Evolutionary conservation across 2,329 filamentous ascomycete genomes (phyloP).

Genomic region (Pseudodiploospora longispora): DNA sequence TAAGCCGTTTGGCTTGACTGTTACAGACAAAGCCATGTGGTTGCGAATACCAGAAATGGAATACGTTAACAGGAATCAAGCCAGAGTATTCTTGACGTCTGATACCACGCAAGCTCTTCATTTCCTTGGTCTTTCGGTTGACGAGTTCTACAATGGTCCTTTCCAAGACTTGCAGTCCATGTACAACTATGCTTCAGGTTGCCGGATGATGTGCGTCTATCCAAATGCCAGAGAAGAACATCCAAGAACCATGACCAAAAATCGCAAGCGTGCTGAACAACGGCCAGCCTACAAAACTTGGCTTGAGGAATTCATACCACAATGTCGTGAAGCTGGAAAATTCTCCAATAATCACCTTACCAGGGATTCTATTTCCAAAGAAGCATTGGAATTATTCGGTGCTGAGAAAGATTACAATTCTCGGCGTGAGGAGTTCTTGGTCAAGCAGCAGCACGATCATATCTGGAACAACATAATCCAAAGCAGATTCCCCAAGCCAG

Average conservation of each 20-base stretch:
- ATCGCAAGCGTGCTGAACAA: conserved; percentile 43
- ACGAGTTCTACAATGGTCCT: conserved; percentile 38
- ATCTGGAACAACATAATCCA: conserved; percentile 42
- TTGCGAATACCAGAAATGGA: conserved; percentile 65
- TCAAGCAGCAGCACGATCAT: conserved; percentile 30
- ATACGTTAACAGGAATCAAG: conserved; percentile 41
- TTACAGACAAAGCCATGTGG: conserved; percentile 55
- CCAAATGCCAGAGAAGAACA: conserved; percentile 18
- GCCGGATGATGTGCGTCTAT: conserved; percentile 48
- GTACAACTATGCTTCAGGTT: conserved; percentile 52
- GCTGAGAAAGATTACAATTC: conserved; percentile 35
- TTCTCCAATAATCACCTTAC: conserved; percentile 21
- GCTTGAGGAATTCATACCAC: conserved; percentile 55
- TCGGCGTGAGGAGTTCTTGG: conserved; percentile 33
- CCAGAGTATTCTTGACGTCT: conserved; percentile 51
- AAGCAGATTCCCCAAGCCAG: conserved; percentile 20
- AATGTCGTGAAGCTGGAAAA: conserved; percentile 32
- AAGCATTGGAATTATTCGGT: conserved; percentile 46
- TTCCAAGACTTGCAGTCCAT: conserved; percentile 49
- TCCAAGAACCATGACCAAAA: conserved; percentile 35
- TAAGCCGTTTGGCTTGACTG: conserved; percentile 56
- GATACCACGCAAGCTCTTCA: conserved; percentile 47
- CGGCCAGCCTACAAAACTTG: conserved; percentile 53
- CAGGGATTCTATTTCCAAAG: conserved; percentile 39
- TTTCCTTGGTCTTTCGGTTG: conserved; percentile 53